A percentile compares a stretch with the other conserved stretches of the same genome.
Conservation (phyloP, 441 rosid genomes). For the Eutrema salsugineum region DNA sequence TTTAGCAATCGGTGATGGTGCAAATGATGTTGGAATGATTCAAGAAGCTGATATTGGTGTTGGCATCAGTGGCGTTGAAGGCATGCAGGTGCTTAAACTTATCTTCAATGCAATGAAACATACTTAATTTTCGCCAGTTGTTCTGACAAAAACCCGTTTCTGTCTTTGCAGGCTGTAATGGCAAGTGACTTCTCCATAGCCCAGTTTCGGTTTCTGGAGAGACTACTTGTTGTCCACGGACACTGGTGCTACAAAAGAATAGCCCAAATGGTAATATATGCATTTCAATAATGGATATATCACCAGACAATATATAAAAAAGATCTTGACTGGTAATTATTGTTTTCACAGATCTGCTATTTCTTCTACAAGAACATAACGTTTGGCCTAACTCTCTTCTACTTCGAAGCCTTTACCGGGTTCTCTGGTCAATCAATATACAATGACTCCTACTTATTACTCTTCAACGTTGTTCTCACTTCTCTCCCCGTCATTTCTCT, state of each 20-base stretch:
- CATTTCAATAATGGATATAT: not conserved
- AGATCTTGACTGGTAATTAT: not conserved
- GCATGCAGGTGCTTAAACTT: constrained; percentile 53
- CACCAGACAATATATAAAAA: not conserved
- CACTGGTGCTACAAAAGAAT: constrained; percentile 81
- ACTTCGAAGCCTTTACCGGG: constrained; percentile 59
- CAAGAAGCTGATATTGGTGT: constrained; percentile 87
- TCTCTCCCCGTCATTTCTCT: constrained; percentile 73
- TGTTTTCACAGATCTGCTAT: constrained; percentile 47
- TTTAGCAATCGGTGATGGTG: constrained; percentile 75
- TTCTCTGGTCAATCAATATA: constrained; percentile 65
- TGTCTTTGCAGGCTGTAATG: constrained; percentile 62
- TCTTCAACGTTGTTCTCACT: constrained; percentile 68
- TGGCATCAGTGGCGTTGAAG: constrained; percentile 76
- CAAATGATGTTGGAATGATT: constrained; percentile 89
- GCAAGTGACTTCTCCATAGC: constrained; percentile 74
- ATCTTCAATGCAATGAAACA: not conserved
- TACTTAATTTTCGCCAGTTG: not conserved
- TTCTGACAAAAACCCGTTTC: not conserved
- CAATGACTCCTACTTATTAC: constrained; percentile 64
- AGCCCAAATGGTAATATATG: constrained; percentile 52
- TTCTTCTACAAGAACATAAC: constrained; percentile 80
- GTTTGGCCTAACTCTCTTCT: constrained; percentile 76
- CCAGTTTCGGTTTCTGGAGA: constrained; percentile 62
- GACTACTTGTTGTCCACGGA: constrained; percentile 66